A percentile compares a stretch with the other conserved stretches of the same genome.
Conservation (phyloP, 192 early-diverging fungal genomes). For the Bifiguratus adelaidae region DNA sequence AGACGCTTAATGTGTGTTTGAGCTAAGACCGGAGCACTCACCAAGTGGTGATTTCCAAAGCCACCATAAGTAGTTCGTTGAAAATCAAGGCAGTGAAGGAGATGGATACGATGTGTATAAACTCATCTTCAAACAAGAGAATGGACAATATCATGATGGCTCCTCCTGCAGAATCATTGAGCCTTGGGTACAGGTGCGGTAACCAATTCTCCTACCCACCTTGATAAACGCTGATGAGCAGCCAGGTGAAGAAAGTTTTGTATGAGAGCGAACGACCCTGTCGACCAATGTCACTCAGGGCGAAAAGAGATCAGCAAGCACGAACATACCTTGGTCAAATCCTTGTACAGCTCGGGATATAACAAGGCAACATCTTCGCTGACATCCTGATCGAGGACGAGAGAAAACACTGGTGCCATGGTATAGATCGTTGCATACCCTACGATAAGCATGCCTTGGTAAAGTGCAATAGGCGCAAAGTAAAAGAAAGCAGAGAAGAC, state of each 20-base stretch:
- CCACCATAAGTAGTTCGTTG: conserved; percentile 95
- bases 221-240: conserved; percentile 93
- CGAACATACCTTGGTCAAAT: conserved; percentile 66
- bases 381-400: conserved; percentile 88
- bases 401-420: conserved; percentile 93
- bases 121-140: conserved; percentile 91
- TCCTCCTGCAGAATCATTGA: no score
- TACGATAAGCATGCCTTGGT: conserved; percentile 78
- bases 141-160: conserved; percentile 92
- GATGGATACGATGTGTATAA: conserved; percentile 90
- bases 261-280: conserved; percentile 81
- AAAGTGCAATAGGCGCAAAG: conserved; percentile 93
- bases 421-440: conserved; percentile 94
- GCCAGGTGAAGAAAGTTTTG: conserved; percentile 92
- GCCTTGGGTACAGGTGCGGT: neutral
- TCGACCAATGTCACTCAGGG: neutral
- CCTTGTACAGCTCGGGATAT: conserved; percentile 92
- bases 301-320: neutral
- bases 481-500: conserved; percentile 95
- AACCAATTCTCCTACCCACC: conserved; percentile 39
- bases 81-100: conserved; percentile 90
- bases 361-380: conserved; percentile 80
- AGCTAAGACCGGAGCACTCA: conserved; percentile 2
- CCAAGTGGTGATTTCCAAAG: conserved; percentile 90
- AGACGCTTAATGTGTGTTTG: neutral